Evolutionary conservation across 495 filamentous ascomycete species (phyloP).

Genomic region (Achaetomiella virescens): DNA sequence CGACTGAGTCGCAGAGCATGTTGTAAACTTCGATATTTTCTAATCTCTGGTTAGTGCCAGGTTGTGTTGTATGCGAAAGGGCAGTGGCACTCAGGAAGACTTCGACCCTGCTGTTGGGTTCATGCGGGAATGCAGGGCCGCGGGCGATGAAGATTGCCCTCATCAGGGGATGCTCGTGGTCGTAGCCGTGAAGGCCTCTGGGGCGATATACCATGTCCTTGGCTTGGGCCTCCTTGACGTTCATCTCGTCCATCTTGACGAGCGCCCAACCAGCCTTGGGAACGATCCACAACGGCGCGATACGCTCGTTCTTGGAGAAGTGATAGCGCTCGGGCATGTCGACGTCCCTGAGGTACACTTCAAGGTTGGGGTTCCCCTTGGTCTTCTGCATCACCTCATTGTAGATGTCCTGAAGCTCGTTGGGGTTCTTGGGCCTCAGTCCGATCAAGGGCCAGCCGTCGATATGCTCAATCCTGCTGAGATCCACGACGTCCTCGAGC

Average conservation of each 20-base stretch:
- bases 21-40: conserved; percentile 96
- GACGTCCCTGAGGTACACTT: conserved; percentile 72
- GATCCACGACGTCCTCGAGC: conserved; percentile 82
- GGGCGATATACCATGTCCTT: conserved; percentile 65
- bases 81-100: conserved; percentile 61
- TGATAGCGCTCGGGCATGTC: conserved; percentile 88
- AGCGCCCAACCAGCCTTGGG: conserved; percentile 88
- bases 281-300: conserved; percentile 88
- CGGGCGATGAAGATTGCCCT: conserved; percentile 84
- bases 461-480: conserved; percentile 65
- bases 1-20: conserved; percentile 80
- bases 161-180: conserved; percentile 86
- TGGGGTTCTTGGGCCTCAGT: conserved; percentile 63
- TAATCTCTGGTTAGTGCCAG: conserved; percentile 25
- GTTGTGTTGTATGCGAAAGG: not conserved
- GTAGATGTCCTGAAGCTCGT: conserved; percentile 53
- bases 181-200: conserved; percentile 79
- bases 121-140: conserved; percentile 82
- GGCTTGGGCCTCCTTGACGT: conserved; percentile 56
- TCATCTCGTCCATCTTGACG: conserved; percentile 70
- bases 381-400: conserved; percentile 44
- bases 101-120: conserved; percentile 70
- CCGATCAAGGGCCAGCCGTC: conserved; percentile 95
- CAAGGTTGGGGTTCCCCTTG: conserved; percentile 58
- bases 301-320: conserved; percentile 76